phyloP scores from a whole-genome alignment of 805 yeast species.

The Sungouiella thailandica region DNA sequence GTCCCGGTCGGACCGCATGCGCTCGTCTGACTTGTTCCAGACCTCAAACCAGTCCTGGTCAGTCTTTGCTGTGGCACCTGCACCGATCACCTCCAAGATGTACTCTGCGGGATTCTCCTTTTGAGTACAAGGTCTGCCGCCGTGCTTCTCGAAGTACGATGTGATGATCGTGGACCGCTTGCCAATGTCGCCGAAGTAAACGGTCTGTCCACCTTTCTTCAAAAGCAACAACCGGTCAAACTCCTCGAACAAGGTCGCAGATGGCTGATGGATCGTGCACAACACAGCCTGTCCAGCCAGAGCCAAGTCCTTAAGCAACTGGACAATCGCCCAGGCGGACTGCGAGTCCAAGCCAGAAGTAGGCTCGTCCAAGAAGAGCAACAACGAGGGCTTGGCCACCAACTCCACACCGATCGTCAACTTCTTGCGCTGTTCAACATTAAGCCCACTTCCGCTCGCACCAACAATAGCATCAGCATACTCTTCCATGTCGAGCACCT shows the following conservation, averaged over 20 bases:
- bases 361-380: constrained; percentile 35
- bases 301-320: constrained; percentile 45
- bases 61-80: constrained; percentile 14
- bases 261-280: constrained; percentile 54
- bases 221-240: constrained; percentile 8
- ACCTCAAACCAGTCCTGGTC: constrained; percentile 11
- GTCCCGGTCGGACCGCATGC: constrained; percentile 3
- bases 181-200: constrained; percentile 16
- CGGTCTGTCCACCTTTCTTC: constrained; percentile 15
- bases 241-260: constrained; percentile 37
- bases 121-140: constrained; percentile 10
- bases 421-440: constrained; percentile 52
- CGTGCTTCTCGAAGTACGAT: constrained; percentile 10
- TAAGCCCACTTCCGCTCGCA: constrained; percentile 43
- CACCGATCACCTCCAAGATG: constrained; percentile 15
- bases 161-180: constrained; percentile 8
- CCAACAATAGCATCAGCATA: constrained; percentile 54
- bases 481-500: constrained; percentile 44
- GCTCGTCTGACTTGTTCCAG: constrained; percentile 11
- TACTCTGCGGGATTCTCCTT: constrained; percentile 15
- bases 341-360: constrained; percentile 16
- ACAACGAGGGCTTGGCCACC: constrained; percentile 49
- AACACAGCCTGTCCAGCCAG: constrained; percentile 53
- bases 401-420: constrained; percentile 52
- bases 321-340: constrained; percentile 55